These are phyloP conservation scores for Vaccinium macrocarpon DNA, from an alignment of 148 eudicot genomes.

Conservation along the genomic window DNA sequence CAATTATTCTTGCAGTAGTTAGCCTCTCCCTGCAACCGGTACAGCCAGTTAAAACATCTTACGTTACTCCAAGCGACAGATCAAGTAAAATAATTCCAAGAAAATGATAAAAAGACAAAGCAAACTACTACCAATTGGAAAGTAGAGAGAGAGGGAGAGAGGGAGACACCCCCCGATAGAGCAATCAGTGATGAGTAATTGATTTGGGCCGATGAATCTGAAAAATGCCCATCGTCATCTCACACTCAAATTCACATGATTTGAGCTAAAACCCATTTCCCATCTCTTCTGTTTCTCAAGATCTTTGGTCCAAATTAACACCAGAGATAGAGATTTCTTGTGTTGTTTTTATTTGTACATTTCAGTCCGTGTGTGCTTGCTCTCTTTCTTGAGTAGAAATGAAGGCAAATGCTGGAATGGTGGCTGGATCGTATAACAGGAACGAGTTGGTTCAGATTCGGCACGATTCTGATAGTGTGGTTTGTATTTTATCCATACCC, in stretches of 20 bases:
- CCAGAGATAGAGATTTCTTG: background rate
- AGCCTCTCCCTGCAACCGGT: conserved; percentile 13
- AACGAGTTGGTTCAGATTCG: conserved; percentile 87
- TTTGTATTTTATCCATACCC: conserved; percentile 21
- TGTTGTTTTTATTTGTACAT: background rate
- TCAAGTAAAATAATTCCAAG: conserved; percentile 9
- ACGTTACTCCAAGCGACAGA: background rate
- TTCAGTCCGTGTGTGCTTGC: background rate
- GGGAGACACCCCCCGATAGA: background rate
- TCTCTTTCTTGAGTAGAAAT: conserved; percentile 26
- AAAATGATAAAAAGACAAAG: conserved; percentile 21
- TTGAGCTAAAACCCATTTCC: conserved; percentile 5
- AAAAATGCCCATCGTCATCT: conserved; percentile 7
- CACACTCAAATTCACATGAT: background rate
- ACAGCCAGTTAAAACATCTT: conserved; percentile 12
- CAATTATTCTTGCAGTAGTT: background rate
- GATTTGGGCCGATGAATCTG: conserved; percentile 19
- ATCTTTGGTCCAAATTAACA: background rate
- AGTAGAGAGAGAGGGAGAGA: background rate
- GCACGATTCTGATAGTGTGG: conserved; percentile 83
- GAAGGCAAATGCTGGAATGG: conserved; percentile 85
- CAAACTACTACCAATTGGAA: background rate
- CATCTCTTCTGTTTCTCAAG: background rate
- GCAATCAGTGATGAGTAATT: background rate
- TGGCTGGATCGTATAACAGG: conserved; percentile 85